Evolutionary conservation across 768 basidiomycete species (phyloP).

Genomic region (Phylloporus scabripes): DNA sequence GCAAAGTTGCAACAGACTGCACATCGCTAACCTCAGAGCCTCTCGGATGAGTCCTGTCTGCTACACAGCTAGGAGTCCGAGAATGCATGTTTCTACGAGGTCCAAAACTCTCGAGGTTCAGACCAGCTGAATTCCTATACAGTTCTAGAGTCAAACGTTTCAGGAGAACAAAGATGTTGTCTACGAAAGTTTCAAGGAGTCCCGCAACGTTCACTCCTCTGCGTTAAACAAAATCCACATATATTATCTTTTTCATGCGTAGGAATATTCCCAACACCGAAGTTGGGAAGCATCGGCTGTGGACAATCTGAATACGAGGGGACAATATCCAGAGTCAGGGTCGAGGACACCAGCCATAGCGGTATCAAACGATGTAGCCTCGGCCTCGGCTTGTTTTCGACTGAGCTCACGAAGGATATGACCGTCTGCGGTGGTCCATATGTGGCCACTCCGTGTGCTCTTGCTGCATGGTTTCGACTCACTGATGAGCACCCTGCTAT

Average conservation of each 20-base stretch:
- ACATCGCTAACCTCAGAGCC: no score
- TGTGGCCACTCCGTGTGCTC: neutral
- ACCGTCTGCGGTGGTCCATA: slow-evolving; percentile 16
- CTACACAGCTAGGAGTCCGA: slow-evolving; percentile 16
- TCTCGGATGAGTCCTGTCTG: no score
- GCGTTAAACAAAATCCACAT: slow-evolving; percentile 30
- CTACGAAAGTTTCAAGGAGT: slow-evolving; percentile 29
- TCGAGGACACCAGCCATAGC: slow-evolving; percentile 18
- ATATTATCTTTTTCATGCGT: slow-evolving; percentile 25
- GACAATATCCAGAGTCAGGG: neutral
- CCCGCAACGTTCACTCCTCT: slow-evolving; percentile 30
- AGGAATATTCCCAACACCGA: slow-evolving; percentile 26
- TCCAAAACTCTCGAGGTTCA: slow-evolving; percentile 31
- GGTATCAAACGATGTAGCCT: slow-evolving; percentile 10
- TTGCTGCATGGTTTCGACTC: slow-evolving; percentile 6
- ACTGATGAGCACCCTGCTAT: slow-evolving; percentile 28
- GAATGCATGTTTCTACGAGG: slow-evolving; percentile 22
- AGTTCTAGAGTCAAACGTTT: neutral
- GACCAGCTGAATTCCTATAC: slow-evolving; percentile 18
- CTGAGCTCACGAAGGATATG: slow-evolving; percentile 16
- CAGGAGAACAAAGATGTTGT: neutral
- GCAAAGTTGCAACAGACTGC: no score
- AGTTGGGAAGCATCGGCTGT: slow-evolving; percentile 38
- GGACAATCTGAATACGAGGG: neutral
- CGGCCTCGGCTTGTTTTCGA: slow-evolving; percentile 11